Evolutionary conservation across 148 eudicot genomes (phyloP), one percentile per base, ranked within the genome.

Genomic region (Vaccinium corymbosum): DNA sequence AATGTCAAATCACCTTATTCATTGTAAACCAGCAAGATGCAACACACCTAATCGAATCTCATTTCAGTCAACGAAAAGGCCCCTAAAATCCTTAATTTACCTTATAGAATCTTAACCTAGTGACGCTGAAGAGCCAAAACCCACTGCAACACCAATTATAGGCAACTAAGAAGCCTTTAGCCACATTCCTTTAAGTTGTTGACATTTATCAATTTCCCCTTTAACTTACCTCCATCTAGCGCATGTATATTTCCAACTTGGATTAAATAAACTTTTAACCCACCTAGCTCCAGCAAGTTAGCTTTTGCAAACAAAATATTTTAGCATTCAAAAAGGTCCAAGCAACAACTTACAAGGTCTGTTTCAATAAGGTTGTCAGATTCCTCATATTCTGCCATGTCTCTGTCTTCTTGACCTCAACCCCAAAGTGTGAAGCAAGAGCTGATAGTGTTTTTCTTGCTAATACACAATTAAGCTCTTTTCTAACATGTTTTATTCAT

Each of bases 351-450:
- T 90, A 96, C 98, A 32, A 94, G 93, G 88, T 93, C 98, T 79
- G 90, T 64, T 72, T 93, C 98, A 87, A 96, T 84, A 80, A 96
- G 84, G 84, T 93, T 94, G 86, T 96, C 98, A 73, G 93, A 86
- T n/a, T 93, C 98, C 83, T 91, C 95, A 85, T 87, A 94, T 76
- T 92, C 98, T 73, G 88, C 93, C 93, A 94, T 92, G 85, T 96
- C 98, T 32, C 98, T 76, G 94, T 93, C 98, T 78, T 90, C 98
- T 76, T 95, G 97, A 66, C 97, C 20, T 92, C 95, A 73, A 89
- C 95, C 74, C 98, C 98, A 90, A 96, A 96, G 87, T 96, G 89
- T 22, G 98, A 93, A 50, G 98, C 84, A 55, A 93, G 91, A 42
- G 98, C 90, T 76, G 50, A 96, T 93, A 16, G 90, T 91, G 82